Percentiles rank a stretch among this genome's conserved stretches.
Evolutionary conservation across 768 basidiomycete genomes (phyloP).

Genomic region (Artomyces pyxidatus): DNA sequence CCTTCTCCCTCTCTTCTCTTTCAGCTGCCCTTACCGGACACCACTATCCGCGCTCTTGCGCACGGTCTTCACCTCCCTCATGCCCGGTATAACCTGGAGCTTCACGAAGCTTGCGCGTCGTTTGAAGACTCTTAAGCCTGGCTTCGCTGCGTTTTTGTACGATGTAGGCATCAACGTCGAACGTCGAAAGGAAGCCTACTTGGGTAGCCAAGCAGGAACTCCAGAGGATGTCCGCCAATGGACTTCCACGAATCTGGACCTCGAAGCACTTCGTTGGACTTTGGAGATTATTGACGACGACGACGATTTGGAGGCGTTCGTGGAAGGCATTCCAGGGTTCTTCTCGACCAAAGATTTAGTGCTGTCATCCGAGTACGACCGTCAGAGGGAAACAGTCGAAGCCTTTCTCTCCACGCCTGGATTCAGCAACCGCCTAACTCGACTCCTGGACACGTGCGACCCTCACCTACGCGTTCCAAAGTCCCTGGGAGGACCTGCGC

Average conservation of each 20-base stretch:
- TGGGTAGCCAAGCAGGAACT: not conserved
- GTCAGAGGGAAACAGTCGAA: too few species aligned
- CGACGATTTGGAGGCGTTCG: constrained; percentile 3
- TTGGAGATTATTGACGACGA: constrained; percentile 5
- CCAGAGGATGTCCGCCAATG: not conserved
- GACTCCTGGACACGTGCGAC: not conserved
- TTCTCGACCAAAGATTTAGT: not conserved
- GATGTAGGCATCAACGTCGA: not conserved
- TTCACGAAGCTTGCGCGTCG: not conserved
- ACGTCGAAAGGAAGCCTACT: not conserved
- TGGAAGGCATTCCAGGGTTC: constrained; percentile 8
- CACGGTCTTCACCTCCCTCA: not conserved
- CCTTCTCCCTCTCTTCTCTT: constrained; percentile 8
- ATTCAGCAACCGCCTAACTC: not conserved
- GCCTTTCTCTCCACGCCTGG: not conserved
- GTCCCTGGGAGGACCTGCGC: too few species aligned
- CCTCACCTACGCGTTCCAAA: not conserved
- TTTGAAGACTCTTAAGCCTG: not conserved
- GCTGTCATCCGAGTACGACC: too few species aligned
- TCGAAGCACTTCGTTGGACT: constrained; percentile 1
- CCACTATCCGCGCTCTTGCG: constrained; percentile 2
- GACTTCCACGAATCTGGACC: not conserved
- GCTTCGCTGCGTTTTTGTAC: not conserved
- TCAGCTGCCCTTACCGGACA: constrained; percentile 12
- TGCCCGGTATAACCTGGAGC: not conserved